Evolutionary conservation across 2,329 filamentous ascomycete genomes (phyloP).

Genomic region (Aspergillus sp.): DNA sequence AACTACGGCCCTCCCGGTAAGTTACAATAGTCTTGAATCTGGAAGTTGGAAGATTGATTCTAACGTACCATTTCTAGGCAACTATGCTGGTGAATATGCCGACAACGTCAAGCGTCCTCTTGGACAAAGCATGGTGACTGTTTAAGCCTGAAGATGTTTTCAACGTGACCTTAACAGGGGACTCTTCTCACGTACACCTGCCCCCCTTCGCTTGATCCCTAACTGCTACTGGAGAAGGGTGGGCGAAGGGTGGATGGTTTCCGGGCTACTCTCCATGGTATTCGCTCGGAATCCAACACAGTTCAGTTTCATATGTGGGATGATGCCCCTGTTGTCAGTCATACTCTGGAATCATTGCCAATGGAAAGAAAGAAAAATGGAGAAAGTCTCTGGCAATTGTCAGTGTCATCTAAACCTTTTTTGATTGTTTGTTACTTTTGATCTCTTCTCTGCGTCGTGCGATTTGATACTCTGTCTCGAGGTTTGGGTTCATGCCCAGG

Average conservation of each 20-base stretch:
- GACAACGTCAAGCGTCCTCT: conserved; percentile 51
- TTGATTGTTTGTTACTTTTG: conserved; percentile 10
- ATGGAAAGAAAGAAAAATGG: conserved; percentile 8
- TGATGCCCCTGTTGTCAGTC: conserved; percentile 1
- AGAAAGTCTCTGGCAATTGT: conserved; percentile 12
- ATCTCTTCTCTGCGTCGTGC: not conserved
- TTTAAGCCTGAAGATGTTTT: conserved; percentile 17
- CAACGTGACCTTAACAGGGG: conserved; percentile 6
- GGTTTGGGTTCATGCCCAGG: not conserved
- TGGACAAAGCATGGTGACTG: conserved; percentile 37
- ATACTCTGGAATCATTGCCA: conserved; percentile 1
- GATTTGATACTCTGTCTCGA: not conserved
- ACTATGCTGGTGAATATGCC: conserved; percentile 55
- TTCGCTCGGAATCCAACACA: conserved; percentile 1
- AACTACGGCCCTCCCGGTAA: conserved; percentile 77
- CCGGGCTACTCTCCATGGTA: not conserved
- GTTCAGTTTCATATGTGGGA: not conserved
- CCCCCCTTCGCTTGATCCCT: too few species aligned
- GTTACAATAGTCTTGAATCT: conserved; percentile 25
- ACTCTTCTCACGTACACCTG: not conserved
- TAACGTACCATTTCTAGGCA: conserved; percentile 44
- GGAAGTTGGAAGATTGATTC: conserved; percentile 15
- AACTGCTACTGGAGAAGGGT: too few species aligned
- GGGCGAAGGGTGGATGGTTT: too few species aligned
- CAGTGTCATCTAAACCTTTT: conserved; percentile 11